Percentiles rank a stretch among this genome's conserved stretches.
Evolutionary conservation across 352 stramenopile genomes (phyloP).

Genomic region (Paralagenidium karlingii): DNA sequence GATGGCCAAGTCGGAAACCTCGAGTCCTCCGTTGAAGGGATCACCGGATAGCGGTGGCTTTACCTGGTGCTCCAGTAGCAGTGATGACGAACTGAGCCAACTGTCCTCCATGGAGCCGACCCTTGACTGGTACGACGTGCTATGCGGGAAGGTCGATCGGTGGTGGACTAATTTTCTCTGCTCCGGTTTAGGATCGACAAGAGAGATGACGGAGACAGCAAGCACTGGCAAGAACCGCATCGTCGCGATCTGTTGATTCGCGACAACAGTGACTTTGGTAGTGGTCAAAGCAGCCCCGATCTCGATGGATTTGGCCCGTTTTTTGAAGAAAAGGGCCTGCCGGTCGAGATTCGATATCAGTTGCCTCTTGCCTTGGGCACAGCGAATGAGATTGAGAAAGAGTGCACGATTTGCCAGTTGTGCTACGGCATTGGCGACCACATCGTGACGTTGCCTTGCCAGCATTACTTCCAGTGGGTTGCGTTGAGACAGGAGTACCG

Average conservation of each 20-base stretch:
- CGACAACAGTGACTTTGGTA: constrained; percentile 33
- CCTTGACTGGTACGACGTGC: constrained; percentile 26
- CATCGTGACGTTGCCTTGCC: constrained; percentile 68
- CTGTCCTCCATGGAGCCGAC: constrained; percentile 52
- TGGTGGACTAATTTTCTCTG: neutral
- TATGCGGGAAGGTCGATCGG: neutral
- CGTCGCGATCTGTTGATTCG: constrained; percentile 49
- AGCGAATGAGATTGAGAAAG: constrained; percentile 69
- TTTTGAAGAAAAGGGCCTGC: constrained; percentile 68
- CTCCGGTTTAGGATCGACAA: constrained; percentile 9
- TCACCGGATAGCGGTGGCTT: neutral
- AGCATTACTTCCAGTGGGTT: constrained; percentile 82
- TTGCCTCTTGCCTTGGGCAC: constrained; percentile 64
- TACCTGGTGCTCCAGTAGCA: constrained; percentile 35
- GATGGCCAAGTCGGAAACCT: constrained; percentile 12
- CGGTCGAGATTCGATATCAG: constrained; percentile 69
- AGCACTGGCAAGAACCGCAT: constrained; percentile 35
- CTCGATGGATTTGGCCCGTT: constrained; percentile 54
- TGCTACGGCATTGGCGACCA: constrained; percentile 74
- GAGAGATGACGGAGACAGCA: constrained; percentile 19
- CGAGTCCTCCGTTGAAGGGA: constrained; percentile 1
- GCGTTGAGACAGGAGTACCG: too few relatives aligned
- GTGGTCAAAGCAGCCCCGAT: constrained; percentile 60
- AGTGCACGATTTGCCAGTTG: constrained; percentile 79
- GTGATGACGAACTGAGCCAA: constrained; percentile 68